Conservation (phyloP, 768 basidiomycete genomes). For the Chalciporus chontae region DNA sequence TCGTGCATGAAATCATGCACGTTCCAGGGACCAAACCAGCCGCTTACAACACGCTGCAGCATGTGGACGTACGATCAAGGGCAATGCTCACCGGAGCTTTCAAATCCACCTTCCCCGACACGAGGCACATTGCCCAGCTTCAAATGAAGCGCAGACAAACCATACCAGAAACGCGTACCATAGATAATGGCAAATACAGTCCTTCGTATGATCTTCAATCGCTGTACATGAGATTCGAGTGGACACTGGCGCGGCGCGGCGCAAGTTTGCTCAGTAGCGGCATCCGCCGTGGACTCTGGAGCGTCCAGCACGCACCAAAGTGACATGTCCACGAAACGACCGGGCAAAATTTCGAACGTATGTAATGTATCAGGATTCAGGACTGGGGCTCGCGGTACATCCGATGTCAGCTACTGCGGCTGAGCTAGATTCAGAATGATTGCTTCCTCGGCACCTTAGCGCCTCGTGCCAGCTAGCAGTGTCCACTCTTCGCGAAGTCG, state of each 20-base stretch:
- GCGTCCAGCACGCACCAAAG: too few species aligned
- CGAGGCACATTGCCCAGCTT: too few species aligned
- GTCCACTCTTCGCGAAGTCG: neutral
- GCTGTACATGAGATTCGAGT: too few species aligned
- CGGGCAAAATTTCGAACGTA: neutral
- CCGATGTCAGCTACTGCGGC: too few species aligned
- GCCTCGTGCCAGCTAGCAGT: neutral
- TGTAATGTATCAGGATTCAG: neutral
- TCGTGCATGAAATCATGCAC: conserved; percentile 4
- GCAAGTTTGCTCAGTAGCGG: too few species aligned
- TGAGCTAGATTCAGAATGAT: too few species aligned
- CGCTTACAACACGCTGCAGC: conserved; percentile 10
- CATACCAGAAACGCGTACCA: neutral
- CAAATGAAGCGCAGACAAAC: too few species aligned
- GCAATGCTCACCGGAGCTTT: neutral
- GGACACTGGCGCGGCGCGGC: too few species aligned
- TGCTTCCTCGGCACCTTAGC: neutral
- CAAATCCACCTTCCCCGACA: too few species aligned
- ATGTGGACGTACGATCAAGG: neutral
- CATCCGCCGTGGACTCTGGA: too few species aligned
- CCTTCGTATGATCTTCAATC: too few species aligned
- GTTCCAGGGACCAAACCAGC: conserved; percentile 15
- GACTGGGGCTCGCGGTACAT: neutral
- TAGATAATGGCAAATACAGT: too few species aligned
- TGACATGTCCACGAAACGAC: neutral